Conservation (phyloP, 1,284 basidiomycete genomes). For the Earliella scabrosa region DNA sequence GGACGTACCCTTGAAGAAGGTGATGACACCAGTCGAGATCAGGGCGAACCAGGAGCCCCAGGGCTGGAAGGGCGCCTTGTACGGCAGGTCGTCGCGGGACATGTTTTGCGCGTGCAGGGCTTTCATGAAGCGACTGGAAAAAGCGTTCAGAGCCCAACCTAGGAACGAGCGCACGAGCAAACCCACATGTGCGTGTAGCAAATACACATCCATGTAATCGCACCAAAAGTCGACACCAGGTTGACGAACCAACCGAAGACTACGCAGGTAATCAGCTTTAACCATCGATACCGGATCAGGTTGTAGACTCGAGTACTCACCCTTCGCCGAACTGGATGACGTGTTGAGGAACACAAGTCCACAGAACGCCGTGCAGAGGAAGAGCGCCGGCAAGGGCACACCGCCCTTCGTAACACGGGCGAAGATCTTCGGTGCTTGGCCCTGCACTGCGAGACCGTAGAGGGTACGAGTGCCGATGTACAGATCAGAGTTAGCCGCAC, state of each 20-base stretch:
- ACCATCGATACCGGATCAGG: not conserved
- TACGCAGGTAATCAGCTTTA: slow-evolving; percentile 27
- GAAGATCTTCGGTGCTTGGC: slow-evolving; percentile 71
- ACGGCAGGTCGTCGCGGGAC: slow-evolving; percentile 66
- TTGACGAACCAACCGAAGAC: slow-evolving; percentile 79
- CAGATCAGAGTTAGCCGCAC: slow-evolving; percentile 70
- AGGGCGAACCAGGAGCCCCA: slow-evolving; percentile 68
- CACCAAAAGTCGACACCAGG: slow-evolving; percentile 62
- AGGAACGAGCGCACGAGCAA: not conserved
- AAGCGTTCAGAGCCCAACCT: not conserved
- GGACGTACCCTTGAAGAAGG: slow-evolving; percentile 59
- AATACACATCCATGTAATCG: slow-evolving; percentile 78
- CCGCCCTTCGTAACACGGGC: slow-evolving; percentile 47
- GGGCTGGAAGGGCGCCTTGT: slow-evolving; percentile 70
- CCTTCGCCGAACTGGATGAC: slow-evolving; percentile 53
- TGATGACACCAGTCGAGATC: slow-evolving; percentile 59
- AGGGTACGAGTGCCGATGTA: slow-evolving; percentile 70
- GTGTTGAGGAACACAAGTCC: slow-evolving; percentile 68
- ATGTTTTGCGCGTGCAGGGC: slow-evolving; percentile 70
- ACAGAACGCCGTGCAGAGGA: slow-evolving; percentile 63
- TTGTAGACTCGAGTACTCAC: slow-evolving; percentile 29
- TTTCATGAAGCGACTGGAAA: slow-evolving; percentile 64
- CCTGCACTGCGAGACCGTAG: slow-evolving; percentile 69
- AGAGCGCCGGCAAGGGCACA: slow-evolving; percentile 41
- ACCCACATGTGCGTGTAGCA: slow-evolving; percentile 67